A percentile compares a stretch with the other conserved stretches of the same genome.
These are phyloP conservation scores for Annulohypoxylon bovei DNA, from an alignment of 495 filamentous ascomycete genomes.

Conservation along the genomic window DNA sequence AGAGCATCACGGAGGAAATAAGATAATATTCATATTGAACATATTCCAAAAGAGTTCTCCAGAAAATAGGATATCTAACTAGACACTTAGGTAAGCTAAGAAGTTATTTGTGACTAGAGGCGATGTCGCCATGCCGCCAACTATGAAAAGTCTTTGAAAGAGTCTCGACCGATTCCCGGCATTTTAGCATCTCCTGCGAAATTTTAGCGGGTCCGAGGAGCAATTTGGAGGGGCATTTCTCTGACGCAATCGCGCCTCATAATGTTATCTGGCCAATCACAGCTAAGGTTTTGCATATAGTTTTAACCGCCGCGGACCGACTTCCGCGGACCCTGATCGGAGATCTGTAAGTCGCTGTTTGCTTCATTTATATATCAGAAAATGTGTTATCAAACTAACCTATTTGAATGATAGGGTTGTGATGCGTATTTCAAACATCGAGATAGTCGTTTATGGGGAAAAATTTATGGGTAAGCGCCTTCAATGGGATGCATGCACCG, in stretches of 20 bases:
- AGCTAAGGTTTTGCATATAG: background rate
- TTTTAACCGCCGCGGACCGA: constrained; percentile 26
- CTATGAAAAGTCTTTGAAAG: constrained; percentile 21
- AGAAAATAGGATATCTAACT: background rate
- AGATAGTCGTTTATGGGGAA: too few species aligned
- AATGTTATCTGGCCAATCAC: constrained; percentile 29
- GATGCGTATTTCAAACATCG: too few species aligned
- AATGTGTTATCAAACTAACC: too few species aligned
- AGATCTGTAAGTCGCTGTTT: constrained; percentile 18
- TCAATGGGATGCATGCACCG: too few species aligned
- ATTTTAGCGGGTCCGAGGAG: constrained; percentile 26
- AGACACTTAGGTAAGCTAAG: constrained; percentile 5
- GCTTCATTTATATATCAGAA: too few species aligned
- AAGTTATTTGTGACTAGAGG: constrained; percentile 23
- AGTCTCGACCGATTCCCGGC: constrained; percentile 37
- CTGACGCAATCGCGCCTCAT: constrained; percentile 39
- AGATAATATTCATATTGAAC: constrained; percentile 8
- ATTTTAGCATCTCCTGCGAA: constrained; percentile 19
- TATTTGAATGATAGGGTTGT: too few species aligned
- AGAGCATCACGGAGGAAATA: constrained; percentile 16
- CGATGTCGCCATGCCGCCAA: constrained; percentile 33
- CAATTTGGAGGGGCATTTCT: constrained; percentile 17
- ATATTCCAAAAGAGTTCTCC: background rate
- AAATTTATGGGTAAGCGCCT: too few species aligned
- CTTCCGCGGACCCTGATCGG: constrained; percentile 35